Conservation (phyloP, 208 protist species). For the Naegleria gruberi region DNA sequence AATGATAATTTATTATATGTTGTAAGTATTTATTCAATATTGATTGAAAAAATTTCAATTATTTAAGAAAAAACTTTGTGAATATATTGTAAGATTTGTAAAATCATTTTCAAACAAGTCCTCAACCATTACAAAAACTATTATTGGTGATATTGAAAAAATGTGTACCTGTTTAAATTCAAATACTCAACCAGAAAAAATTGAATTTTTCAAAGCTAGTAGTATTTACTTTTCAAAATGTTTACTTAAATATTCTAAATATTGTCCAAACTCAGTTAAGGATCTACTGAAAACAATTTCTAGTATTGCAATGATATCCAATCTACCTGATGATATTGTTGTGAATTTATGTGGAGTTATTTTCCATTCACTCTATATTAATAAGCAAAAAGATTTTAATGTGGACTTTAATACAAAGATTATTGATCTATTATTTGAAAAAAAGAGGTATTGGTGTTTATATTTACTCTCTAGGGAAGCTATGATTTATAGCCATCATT, state of each 20-base stretch:
- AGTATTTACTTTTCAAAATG: not conserved
- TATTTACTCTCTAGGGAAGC: not conserved
- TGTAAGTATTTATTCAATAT: not conserved
- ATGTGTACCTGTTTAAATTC: not conserved
- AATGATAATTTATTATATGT: not conserved
- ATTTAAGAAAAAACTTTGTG: not conserved
- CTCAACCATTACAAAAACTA: not conserved
- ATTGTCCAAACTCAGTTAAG: not conserved
- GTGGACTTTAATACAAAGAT: not conserved
- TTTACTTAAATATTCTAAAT: not conserved
- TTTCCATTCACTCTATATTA: not conserved
- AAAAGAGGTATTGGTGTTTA: not conserved
- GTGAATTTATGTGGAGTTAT: not conserved
- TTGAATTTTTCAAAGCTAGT: not conserved
- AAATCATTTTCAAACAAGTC: not conserved
- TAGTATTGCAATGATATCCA: not conserved
- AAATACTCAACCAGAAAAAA: not conserved
- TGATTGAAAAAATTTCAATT: not conserved
- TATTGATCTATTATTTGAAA: not conserved
- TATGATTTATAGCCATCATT: not conserved
- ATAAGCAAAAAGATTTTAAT: not conserved
- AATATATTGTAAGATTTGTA: not conserved
- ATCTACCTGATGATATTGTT: not conserved
- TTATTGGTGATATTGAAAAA: not conserved
- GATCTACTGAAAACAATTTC: not conserved